Percentiles rank a stretch among this genome's conserved stretches.
Conservation (phyloP, 768 basidiomycete genomes). For the Suillus paluster region DNA sequence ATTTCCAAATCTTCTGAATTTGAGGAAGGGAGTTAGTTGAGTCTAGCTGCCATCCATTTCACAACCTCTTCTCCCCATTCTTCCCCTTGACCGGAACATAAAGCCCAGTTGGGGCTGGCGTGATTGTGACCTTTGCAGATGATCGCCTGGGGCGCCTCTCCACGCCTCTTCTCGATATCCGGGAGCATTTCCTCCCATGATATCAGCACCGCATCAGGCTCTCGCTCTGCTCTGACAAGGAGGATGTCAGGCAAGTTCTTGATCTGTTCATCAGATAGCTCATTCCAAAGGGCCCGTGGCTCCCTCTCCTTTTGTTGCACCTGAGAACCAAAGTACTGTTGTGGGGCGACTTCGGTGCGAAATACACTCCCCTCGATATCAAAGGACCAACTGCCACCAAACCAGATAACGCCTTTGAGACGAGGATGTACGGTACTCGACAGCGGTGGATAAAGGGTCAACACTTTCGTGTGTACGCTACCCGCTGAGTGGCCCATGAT, state of each 20-base stretch:
- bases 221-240: conserved; percentile 55
- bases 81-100: conserved; percentile 62
- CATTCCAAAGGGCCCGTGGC: conserved; percentile 46
- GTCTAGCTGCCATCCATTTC: conserved; percentile 35
- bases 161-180: conserved; percentile 42
- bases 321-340: conserved; percentile 44
- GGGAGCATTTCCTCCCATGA: conserved; percentile 43
- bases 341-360: conserved; percentile 23
- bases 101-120: conserved; percentile 54
- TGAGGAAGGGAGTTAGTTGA: conserved; percentile 1
- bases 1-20: neutral
- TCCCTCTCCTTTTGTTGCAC: conserved; percentile 44
- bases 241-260: conserved; percentile 50
- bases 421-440: conserved; percentile 23
- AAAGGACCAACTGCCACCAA: conserved; percentile 50
- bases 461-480: conserved; percentile 50
- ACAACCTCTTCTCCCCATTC: conserved; percentile 61
- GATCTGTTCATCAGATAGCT: conserved; percentile 39
- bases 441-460: conserved; percentile 45
- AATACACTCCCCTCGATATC: conserved; percentile 21
- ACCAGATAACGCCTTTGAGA: conserved; percentile 52
- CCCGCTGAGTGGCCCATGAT: conserved; percentile 70
- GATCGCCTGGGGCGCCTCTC: conserved; percentile 37
- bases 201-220: conserved; percentile 50
- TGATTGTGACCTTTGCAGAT: conserved; percentile 64